Conservation (phyloP, 768 basidiomycete genomes). For the Rhodotorula diobovata region DNA sequence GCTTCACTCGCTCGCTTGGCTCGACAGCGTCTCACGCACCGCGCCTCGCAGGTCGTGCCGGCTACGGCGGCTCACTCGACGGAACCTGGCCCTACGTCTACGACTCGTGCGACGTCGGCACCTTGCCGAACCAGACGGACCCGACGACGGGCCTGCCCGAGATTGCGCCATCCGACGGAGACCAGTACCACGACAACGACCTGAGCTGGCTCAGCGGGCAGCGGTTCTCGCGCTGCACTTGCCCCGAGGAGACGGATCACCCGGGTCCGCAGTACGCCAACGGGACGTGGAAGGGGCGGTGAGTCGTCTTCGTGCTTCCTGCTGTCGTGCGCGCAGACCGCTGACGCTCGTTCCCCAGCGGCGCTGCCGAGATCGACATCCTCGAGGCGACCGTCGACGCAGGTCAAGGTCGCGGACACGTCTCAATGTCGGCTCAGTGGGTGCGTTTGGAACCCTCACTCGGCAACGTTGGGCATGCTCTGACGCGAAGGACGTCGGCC, state of each 20-base stretch:
- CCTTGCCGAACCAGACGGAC: slow-evolving; percentile 73
- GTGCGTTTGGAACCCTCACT: slow-evolving; percentile 40
- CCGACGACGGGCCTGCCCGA: slow-evolving; percentile 52
- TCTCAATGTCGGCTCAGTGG: slow-evolving; percentile 71
- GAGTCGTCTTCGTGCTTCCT: not conserved
- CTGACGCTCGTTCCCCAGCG: not conserved
- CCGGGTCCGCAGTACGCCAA: slow-evolving; percentile 63
- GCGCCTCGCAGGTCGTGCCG: slow-evolving; percentile 78
- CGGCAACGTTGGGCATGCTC: slow-evolving; percentile 57
- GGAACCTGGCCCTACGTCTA: slow-evolving; percentile 56
- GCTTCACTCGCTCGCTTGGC: slow-evolving; percentile 67
- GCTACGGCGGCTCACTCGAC: slow-evolving; percentile 86
- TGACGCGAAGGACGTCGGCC: slow-evolving; percentile 43
- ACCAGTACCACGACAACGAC: slow-evolving; percentile 52
- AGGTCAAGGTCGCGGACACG: slow-evolving; percentile 54
- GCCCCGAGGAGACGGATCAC: slow-evolving; percentile 68
- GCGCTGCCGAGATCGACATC: slow-evolving; percentile 40
- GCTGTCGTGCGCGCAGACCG: slow-evolving; percentile 74
- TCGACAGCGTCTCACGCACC: slow-evolving; percentile 81
- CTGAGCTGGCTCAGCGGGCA: slow-evolving; percentile 66
- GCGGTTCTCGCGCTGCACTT: slow-evolving; percentile 78
- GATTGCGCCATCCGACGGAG: slow-evolving; percentile 58
- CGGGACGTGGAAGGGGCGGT: slow-evolving; percentile 39
- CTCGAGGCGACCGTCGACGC: slow-evolving; percentile 34
- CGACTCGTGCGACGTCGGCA: slow-evolving; percentile 80